Evolutionary conservation across 352 stramenopile species (phyloP).

Genomic region (Phytophthora palmivora): DNA sequence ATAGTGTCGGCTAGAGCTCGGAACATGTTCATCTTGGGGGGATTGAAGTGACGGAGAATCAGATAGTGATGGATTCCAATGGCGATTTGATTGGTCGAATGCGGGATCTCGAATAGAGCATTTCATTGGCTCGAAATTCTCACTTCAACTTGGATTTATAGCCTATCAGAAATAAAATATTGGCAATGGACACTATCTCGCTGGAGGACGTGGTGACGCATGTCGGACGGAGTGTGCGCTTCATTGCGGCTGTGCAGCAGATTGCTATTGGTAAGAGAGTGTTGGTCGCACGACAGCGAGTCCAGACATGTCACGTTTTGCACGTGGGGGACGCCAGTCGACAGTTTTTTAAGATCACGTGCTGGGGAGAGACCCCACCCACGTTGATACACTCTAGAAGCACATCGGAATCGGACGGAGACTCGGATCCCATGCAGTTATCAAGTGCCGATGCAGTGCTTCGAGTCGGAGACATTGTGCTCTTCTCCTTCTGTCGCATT

Average conservation of each 20-base stretch:
- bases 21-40: slow-evolving; percentile 23
- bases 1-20: slow-evolving; percentile 1
- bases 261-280: slow-evolving; percentile 41
- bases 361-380: slow-evolving; percentile 55
- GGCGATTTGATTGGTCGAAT: slow-evolving; percentile 26
- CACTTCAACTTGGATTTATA: slow-evolving; percentile 31
- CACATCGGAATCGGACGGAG: slow-evolving; percentile 3
- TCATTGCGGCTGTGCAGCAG: slow-evolving; percentile 62
- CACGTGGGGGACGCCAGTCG: slow-evolving; percentile 51
- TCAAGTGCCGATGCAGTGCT: slow-evolving; percentile 37
- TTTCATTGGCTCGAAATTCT: slow-evolving; percentile 19
- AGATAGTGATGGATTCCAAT: slow-evolving; percentile 14
- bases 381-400: slow-evolving; percentile 31
- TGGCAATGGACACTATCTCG: slow-evolving; percentile 28
- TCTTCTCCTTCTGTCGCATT: slow-evolving; percentile 59
- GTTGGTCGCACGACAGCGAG: slow-evolving; percentile 36
- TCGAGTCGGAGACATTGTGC: slow-evolving; percentile 60
- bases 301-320: slow-evolving; percentile 53
- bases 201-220: slow-evolving; percentile 29
- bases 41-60: slow-evolving; percentile 40
- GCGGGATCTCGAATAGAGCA: slow-evolving; percentile 23
- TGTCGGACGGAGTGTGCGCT: slow-evolving; percentile 43
- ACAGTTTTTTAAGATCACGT: slow-evolving; percentile 64
- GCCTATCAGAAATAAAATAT: neutral
- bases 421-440: slow-evolving; percentile 39